Percentiles rank a stretch among this genome's conserved stretches.
Conservation (phyloP, 2,329 filamentous ascomycete species). For the Byssoonygena ceratinophila region DNA sequence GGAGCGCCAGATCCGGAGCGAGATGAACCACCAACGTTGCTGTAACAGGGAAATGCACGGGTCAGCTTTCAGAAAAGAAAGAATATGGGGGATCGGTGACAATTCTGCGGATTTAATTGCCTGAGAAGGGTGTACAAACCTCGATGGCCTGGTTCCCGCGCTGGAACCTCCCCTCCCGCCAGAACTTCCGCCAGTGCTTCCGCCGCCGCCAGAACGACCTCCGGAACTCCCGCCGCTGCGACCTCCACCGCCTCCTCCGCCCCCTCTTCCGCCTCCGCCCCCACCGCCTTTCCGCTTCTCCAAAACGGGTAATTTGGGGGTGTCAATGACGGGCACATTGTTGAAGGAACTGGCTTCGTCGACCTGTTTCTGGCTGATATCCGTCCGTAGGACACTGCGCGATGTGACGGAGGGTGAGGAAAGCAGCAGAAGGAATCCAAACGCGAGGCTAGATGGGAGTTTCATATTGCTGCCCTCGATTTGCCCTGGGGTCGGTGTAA, state of each 20-base stretch:
- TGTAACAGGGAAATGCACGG: not conserved
- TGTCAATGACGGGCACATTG: constrained; percentile 5
- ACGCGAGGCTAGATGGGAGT: constrained; percentile 21
- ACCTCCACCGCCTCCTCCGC: constrained; percentile 19
- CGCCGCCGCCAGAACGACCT: constrained; percentile 12
- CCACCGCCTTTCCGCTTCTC: constrained; percentile 43
- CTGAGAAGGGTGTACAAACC: not conserved
- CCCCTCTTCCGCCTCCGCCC: constrained; percentile 35
- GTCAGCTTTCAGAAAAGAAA: not conserved
- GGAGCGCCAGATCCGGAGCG: constrained; percentile 18
- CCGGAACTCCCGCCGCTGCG: constrained; percentile 18
- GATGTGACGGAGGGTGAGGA: constrained; percentile 23
- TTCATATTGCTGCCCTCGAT: constrained; percentile 30
- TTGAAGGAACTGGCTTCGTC: not conserved
- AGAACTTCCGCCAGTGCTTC: constrained; percentile 14
- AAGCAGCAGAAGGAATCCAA: constrained; percentile 23
- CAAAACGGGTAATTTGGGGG: constrained; percentile 23
- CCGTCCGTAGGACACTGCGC: constrained; percentile 21
- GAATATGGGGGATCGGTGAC: too few relatives aligned
- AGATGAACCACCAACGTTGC: constrained; percentile 16
- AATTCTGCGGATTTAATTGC: too few relatives aligned
- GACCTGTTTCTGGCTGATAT: constrained; percentile 19
- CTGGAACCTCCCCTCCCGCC: constrained; percentile 14
- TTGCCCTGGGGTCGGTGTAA: too few relatives aligned
- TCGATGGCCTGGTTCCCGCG: not conserved